Evolutionary conservation across 1,284 basidiomycete genomes (phyloP).

Genomic region (Veloporphyrellus conicus): DNA sequence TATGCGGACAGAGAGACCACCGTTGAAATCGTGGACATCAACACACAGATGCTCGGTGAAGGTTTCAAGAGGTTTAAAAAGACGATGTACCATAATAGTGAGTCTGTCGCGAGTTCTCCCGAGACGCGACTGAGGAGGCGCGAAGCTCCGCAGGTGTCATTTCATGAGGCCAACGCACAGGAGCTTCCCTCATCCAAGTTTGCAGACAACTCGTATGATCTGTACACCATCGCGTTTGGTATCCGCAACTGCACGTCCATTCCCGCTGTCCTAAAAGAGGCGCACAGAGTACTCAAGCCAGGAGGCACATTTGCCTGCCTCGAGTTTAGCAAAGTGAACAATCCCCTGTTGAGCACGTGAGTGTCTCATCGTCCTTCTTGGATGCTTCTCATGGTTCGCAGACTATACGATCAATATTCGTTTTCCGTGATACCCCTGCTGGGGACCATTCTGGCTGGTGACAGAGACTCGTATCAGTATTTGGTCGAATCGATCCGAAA

Average conservation of each 20-base stretch:
- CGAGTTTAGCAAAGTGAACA: conserved; percentile 93
- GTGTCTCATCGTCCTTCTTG: conserved; percentile 31
- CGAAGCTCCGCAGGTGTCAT: conserved; percentile 87
- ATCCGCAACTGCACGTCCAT: conserved; percentile 97
- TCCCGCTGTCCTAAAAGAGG: conserved; percentile 83
- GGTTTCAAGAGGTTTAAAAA: conserved; percentile 88
- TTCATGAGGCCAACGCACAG: conserved; percentile 94
- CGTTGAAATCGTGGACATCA: conserved; percentile 94
- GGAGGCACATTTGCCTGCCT: conserved; percentile 95
- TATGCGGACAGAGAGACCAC: conserved; percentile 85
- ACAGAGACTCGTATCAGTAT: conserved; percentile 95
- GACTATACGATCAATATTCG: conserved; percentile 92
- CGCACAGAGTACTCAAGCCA: conserved; percentile 92
- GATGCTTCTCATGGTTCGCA: conserved; percentile 34
- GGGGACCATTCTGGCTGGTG: conserved; percentile 93
- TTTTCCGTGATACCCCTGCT: conserved; percentile 94
- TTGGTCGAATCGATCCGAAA: conserved; percentile 95
- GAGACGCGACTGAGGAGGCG: conserved; percentile 11
- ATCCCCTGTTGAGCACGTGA: conserved; percentile 83
- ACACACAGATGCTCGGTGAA: conserved; percentile 91
- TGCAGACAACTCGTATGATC: conserved; percentile 79
- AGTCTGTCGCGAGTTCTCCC: conserved; percentile 33
- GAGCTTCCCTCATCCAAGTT: conserved; percentile 65
- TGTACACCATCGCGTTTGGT: conserved; percentile 99
- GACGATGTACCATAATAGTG: conserved; percentile 96